Evolutionary conservation across 2,329 filamentous ascomycete genomes (phyloP), one percentile per base, ranked within the genome.

Genomic region (Nigrospora oryzae): DNA sequence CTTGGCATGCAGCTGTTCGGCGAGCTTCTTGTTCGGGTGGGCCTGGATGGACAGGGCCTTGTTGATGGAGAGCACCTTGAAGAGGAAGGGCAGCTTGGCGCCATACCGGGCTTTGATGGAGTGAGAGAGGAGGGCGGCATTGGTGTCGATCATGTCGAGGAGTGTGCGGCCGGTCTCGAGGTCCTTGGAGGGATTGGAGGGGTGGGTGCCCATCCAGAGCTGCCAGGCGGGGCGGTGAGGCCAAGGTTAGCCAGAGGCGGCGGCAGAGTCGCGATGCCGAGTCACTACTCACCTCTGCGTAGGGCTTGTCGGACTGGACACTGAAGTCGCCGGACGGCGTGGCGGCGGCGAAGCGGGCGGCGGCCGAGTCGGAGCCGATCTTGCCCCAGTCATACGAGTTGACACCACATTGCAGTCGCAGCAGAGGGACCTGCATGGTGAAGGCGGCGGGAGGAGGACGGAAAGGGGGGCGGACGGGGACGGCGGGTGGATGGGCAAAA

Each of bases 311-410:
- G 43, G 84, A 74, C 61, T 95, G 77, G 49, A 98, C 84, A 11
- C 74, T 74, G 62, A 97, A 84, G 54, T 81, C 81, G 36, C 78
- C 71, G 13, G 83, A 75, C 11, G 88, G 81, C 5, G 90, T 96
- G 15, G 90, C 89, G 39, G 89, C 83, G 35, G 90, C 91, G 64
- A 86, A 97, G 56, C 83, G 86, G 52, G 93, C 93, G 42, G 90
- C 93, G 13, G 90, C 86, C 40, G 91, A 97, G 46, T 86, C 78
- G 50, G 79, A 78, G 58, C 93, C 93, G 60, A 89, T 78, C 74
- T 98, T 98, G 53, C 91, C 93, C 93, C 93, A 98, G 71, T 96
- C 93, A 64, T 98, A 98, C 66, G 90, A 96, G 68, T 97, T 97
- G 61, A 95, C 89, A 60, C 91, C 93, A 70, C 86, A 90, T 65